Conservation (phyloP, 805 yeast genomes). For the Metschnikowia cerradonensis region DNA sequence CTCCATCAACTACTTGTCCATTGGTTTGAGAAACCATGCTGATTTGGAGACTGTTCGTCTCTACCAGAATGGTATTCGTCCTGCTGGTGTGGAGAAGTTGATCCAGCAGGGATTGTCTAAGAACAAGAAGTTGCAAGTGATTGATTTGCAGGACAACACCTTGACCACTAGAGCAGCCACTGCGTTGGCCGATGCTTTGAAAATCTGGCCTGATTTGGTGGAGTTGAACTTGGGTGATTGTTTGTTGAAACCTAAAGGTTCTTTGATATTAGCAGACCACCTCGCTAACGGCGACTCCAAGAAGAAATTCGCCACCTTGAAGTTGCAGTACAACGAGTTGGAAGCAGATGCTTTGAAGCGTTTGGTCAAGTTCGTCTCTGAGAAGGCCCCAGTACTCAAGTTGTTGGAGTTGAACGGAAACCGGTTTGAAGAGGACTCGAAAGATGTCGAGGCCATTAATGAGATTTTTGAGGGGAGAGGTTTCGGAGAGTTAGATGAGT, state of each 20-base stretch:
- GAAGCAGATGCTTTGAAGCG: slow-evolving; percentile 58
- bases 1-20: slow-evolving; percentile 76
- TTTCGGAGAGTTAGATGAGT: slow-evolving; percentile 80
- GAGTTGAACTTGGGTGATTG: slow-evolving; percentile 91
- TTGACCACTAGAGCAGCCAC: slow-evolving; percentile 71
- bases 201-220: slow-evolving; percentile 56
- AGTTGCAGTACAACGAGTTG: slow-evolving; percentile 86
- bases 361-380: slow-evolving; percentile 51
- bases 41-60: slow-evolving; percentile 69
- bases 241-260: slow-evolving; percentile 76
- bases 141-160: slow-evolving; percentile 95
- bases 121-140: slow-evolving; percentile 55
- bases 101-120: slow-evolving; percentile 65
- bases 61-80: slow-evolving; percentile 97
- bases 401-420: slow-evolving; percentile 88
- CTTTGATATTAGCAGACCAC: slow-evolving; percentile 49
- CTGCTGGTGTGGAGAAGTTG: slow-evolving; percentile 78
- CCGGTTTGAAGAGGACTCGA: slow-evolving; percentile 84
- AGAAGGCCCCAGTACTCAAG: slow-evolving; percentile 57
- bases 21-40: slow-evolving; percentile 78
- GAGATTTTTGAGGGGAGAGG: slow-evolving; percentile 69
- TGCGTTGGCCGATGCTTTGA: slow-evolving; percentile 41
- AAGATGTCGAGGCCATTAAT: slow-evolving; percentile 55
- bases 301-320: slow-evolving; percentile 52
- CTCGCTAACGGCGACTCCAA: slow-evolving; percentile 35